A percentile compares a stretch with the other conserved stretches of the same genome.
These are phyloP conservation scores for Rhodotorula graminis DNA, from an alignment of 768 basidiomycete genomes.

Conservation along the genomic window DNA sequence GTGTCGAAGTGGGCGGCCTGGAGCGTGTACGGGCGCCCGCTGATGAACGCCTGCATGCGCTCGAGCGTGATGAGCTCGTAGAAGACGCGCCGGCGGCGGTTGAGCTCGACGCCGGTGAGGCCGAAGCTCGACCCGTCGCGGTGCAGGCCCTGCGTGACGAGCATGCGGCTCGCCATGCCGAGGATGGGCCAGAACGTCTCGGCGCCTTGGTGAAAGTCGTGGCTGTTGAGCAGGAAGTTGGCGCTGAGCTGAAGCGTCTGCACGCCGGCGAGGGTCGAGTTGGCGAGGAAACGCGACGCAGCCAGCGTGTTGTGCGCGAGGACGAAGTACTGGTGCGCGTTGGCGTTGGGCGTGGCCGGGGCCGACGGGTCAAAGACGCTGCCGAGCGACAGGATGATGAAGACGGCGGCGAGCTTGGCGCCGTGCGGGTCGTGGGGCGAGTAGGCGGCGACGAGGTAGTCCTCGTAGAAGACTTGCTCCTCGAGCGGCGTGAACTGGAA, in stretches of 20 bases:
- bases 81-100: slow-evolving; percentile 19
- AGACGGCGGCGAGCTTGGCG: slow-evolving; percentile 62
- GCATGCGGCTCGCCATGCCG: slow-evolving; percentile 12
- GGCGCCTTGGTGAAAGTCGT: slow-evolving; percentile 24
- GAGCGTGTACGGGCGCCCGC: slow-evolving; percentile 21
- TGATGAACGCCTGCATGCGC: slow-evolving; percentile 24
- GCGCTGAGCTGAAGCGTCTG: slow-evolving; percentile 48
- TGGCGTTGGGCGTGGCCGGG: slow-evolving; percentile 52
- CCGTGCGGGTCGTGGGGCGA: slow-evolving; percentile 36
- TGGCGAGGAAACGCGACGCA: slow-evolving; percentile 49
- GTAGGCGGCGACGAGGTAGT: slow-evolving; percentile 13
- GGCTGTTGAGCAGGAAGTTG: slow-evolving; percentile 28
- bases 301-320: slow-evolving; percentile 16
- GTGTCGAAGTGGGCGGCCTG: slow-evolving; percentile 24
- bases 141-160: slow-evolving; percentile 26
- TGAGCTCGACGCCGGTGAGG: slow-evolving; percentile 17
- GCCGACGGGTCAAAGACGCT: slow-evolving; percentile 58
- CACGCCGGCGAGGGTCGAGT: slow-evolving; percentile 58
- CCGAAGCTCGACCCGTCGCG: slow-evolving; percentile 24
- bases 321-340: slow-evolving; percentile 56
- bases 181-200: slow-evolving; percentile 26
- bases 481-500: slow-evolving; percentile 25
- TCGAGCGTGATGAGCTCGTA: slow-evolving; percentile 29
- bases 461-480: not conserved
- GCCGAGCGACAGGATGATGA: slow-evolving; percentile 63